These are phyloP conservation scores for Zangia roseola DNA, from an alignment of 768 basidiomycete species.

Conservation along the genomic window DNA sequence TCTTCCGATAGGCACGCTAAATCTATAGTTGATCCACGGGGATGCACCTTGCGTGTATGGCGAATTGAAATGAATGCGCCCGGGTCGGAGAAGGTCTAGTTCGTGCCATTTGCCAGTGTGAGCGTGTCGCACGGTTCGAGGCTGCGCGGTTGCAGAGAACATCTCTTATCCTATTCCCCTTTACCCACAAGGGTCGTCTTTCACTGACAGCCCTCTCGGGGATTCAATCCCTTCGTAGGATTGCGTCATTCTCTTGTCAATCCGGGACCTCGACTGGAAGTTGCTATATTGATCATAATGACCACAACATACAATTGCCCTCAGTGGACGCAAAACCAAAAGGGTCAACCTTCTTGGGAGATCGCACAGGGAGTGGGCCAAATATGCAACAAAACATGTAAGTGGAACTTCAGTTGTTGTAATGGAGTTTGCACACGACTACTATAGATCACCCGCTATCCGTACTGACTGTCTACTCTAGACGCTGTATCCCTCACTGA, in stretches of 20 bases:
- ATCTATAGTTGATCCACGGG: background rate
- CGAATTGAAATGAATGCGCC: background rate
- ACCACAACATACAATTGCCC: conserved; percentile 11
- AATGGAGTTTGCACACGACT: background rate
- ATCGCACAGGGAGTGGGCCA: conserved; percentile 18
- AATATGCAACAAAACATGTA: conserved; percentile 17
- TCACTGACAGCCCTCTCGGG: background rate
- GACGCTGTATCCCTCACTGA: conserved; percentile 12
- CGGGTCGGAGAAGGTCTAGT: background rate
- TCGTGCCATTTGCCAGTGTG: background rate
- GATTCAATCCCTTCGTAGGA: background rate
- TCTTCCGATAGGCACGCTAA: background rate
- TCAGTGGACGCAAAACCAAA: conserved; percentile 10
- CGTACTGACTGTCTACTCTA: conserved; percentile 1
- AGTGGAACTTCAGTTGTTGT: background rate
- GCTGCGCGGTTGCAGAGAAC: conserved; percentile 3
- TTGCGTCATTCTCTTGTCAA: background rate
- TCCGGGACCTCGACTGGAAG: background rate
- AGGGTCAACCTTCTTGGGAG: conserved; percentile 12
- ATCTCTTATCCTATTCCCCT: background rate
- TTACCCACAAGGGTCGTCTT: background rate
- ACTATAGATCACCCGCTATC: background rate
- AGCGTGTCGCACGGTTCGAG: conserved; percentile 5
- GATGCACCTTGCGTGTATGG: background rate
- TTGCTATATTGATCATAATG: conserved; percentile 1